These are phyloP conservation scores for Annona squamosa DNA, from an alignment of 164 flowering plant genomes.

Conservation along the genomic window DNA sequence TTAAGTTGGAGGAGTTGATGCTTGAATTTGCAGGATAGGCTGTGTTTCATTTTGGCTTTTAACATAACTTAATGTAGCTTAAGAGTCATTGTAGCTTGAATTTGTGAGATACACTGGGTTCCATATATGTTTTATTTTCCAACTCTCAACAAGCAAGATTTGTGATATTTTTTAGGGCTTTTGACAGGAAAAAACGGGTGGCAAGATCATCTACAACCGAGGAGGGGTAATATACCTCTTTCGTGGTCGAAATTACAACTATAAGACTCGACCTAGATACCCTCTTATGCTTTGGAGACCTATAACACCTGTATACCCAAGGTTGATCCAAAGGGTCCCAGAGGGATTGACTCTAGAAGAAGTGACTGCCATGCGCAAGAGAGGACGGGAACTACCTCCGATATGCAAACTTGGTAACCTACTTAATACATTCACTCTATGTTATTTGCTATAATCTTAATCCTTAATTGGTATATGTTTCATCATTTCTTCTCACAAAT, in stretches of 20 bases:
- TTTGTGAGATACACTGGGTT: background rate
- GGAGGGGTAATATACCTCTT: conserved; percentile 79
- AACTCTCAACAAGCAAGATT: background rate
- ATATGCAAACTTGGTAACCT: conserved; percentile 83
- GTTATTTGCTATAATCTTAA: background rate
- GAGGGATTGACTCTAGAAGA: conserved; percentile 76
- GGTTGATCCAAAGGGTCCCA: conserved; percentile 56
- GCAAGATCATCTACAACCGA: conserved; percentile 59
- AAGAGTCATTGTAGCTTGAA: background rate
- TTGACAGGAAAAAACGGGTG: conserved; percentile 82
- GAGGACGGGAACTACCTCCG: conserved; percentile 55
- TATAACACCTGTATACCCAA: conserved; percentile 77
- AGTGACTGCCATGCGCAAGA: conserved; percentile 71
- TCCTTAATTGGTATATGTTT: background rate
- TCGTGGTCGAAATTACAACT: conserved; percentile 94
- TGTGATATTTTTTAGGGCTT: conserved; percentile 3
- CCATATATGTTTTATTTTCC: background rate
- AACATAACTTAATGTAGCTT: background rate
- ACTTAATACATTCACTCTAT: background rate
- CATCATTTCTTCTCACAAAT: background rate
- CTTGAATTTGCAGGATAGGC: background rate
- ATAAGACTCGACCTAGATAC: conserved; percentile 60
- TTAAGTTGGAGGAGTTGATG: too few relatives aligned
- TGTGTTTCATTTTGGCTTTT: background rate
- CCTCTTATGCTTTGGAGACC: conserved; percentile 99